A percentile compares a stretch with the other conserved stretches of the same genome.
Conservation (phyloP, 345 rosid genomes). For the Ceriops tagal region DNA sequence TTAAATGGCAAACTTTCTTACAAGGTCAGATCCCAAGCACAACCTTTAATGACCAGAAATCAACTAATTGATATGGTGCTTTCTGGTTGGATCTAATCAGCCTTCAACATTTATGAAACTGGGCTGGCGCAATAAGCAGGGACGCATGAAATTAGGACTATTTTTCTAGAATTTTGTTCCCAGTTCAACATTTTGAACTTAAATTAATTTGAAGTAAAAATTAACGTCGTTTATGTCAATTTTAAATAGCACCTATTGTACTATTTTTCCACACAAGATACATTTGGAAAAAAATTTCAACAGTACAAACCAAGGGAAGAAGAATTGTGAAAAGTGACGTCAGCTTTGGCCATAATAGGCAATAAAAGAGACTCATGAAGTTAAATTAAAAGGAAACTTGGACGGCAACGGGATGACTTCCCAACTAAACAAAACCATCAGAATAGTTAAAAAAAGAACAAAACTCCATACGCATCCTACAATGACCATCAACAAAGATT, state of each 20-base stretch:
- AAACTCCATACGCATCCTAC: neutral
- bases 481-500: neutral
- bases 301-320: neutral
- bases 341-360: neutral
- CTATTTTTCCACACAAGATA: too few relatives aligned
- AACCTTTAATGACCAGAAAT: neutral
- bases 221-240: too few relatives aligned
- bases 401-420: neutral
- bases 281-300: neutral
- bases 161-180: too few relatives aligned
- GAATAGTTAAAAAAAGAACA: neutral
- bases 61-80: neutral
- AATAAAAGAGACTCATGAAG: neutral
- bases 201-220: too few relatives aligned
- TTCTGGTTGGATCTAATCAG: neutral
- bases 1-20: neutral
- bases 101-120: too few relatives aligned
- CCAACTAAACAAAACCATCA: neutral
- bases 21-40: neutral
- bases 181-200: too few relatives aligned
- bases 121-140: too few relatives aligned
- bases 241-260: too few relatives aligned
- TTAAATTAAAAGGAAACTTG: constrained; percentile 10
- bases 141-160: too few relatives aligned
- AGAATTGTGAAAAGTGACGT: neutral